phyloP scores from a whole-genome alignment of 176 grass and related monocot genomes.

The Musa acuminata region DNA sequence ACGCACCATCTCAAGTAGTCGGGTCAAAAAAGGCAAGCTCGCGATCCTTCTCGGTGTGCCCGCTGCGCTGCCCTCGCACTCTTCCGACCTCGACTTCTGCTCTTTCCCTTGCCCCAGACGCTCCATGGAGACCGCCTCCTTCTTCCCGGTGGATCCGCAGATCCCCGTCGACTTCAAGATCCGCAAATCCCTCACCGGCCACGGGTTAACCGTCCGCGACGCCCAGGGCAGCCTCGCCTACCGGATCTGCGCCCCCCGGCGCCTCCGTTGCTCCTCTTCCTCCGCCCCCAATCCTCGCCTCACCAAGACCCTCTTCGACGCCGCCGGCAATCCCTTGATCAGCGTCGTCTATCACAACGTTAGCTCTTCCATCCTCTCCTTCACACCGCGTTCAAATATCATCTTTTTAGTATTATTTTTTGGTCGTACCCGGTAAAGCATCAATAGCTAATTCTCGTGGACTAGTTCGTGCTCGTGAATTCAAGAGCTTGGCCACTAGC shows the following conservation, averaged over 20 bases:
- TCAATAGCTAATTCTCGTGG: neutral
- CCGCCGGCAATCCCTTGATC: constrained; percentile 33
- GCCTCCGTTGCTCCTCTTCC: neutral
- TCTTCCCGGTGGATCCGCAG: neutral
- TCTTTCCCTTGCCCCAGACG: no score
- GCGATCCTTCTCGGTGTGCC: no score
- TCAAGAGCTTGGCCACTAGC: no score
- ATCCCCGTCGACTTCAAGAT: constrained; percentile 48
- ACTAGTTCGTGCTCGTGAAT: neutral
- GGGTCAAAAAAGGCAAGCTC: no score
- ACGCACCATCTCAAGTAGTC: no score
- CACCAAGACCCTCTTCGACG: constrained; percentile 37
- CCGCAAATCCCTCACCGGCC: constrained; percentile 25
- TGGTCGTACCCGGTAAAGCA: neutral
- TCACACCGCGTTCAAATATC: no score
- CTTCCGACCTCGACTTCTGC: no score
- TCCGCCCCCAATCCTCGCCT: neutral
- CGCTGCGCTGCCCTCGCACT: no score
- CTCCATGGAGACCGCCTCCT: neutral
- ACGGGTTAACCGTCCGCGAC: constrained; percentile 34
- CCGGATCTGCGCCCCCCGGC: neutral
- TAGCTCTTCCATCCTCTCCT: neutral
- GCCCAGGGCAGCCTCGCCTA: constrained; percentile 34
- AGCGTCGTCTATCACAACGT: constrained; percentile 32
- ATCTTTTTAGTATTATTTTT: neutral